phyloP scores from a whole-genome alignment of 768 basidiomycete species.

The Coprinopsis cinerea region DNA sequence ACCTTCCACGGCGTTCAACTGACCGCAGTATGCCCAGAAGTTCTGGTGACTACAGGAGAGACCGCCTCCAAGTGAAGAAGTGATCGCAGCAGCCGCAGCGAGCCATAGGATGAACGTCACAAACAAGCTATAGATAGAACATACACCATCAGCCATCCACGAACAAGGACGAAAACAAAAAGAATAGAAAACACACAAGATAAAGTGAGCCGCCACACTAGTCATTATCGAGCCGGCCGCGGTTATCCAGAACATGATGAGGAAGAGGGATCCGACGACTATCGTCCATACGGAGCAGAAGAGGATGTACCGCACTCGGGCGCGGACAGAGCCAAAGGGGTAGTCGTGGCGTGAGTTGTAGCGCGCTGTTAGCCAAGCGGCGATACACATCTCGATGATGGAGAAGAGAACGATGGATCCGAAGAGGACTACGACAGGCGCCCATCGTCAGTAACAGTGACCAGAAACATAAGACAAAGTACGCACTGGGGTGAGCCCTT shows the following conservation, averaged over 20 bases:
- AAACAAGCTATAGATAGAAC: slow-evolving; percentile 39
- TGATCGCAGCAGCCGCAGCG: slow-evolving; percentile 66
- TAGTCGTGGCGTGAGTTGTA: slow-evolving; percentile 56
- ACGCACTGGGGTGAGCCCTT: slow-evolving; percentile 53
- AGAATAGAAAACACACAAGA: slow-evolving; percentile 46
- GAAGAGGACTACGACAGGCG: slow-evolving; percentile 39
- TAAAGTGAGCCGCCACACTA: slow-evolving; percentile 56
- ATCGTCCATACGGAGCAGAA: slow-evolving; percentile 75
- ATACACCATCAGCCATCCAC: neutral
- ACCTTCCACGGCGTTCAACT: slow-evolving; percentile 68
- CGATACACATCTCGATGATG: slow-evolving; percentile 66
- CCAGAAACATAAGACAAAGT: neutral
- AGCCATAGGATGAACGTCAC: slow-evolving; percentile 79
- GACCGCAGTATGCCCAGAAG: slow-evolving; percentile 59
- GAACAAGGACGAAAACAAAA: too few species aligned
- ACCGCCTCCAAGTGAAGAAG: slow-evolving; percentile 59
- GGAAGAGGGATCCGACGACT: slow-evolving; percentile 43
- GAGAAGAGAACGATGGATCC: slow-evolving; percentile 52
- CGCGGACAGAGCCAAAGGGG: slow-evolving; percentile 41
- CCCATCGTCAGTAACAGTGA: slow-evolving; percentile 8
- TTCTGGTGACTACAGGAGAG: slow-evolving; percentile 55
- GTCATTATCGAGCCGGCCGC: slow-evolving; percentile 45
- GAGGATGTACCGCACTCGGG: slow-evolving; percentile 60
- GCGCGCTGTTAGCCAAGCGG: slow-evolving; percentile 64
- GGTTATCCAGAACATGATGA: slow-evolving; percentile 48